These are phyloP conservation scores for Phytophthora vignae DNA, from an alignment of 352 stramenopile species.

Conservation along the genomic window DNA sequence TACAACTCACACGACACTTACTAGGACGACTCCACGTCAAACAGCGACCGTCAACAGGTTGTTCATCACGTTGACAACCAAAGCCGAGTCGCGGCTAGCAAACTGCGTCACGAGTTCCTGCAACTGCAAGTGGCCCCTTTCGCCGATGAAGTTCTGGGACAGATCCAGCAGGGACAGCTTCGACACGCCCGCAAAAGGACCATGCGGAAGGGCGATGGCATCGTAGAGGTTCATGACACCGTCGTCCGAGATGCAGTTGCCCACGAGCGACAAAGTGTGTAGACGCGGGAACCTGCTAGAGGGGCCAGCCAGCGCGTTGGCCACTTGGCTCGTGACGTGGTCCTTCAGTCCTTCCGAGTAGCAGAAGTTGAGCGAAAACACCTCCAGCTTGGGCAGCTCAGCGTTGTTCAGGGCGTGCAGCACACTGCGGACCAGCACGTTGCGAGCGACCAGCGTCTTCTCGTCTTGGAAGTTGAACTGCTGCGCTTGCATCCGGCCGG, in stretches of 20 bases:
- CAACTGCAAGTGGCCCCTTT: constrained; percentile 54
- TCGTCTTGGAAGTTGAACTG: constrained; percentile 63
- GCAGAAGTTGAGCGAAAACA: constrained; percentile 50
- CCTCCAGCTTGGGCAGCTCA: constrained; percentile 38
- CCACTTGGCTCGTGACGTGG: constrained; percentile 54
- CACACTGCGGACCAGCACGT: constrained; percentile 49
- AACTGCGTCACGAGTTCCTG: constrained; percentile 44
- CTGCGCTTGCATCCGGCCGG: constrained; percentile 37
- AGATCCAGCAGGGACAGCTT: constrained; percentile 38
- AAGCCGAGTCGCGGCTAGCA: constrained; percentile 18
- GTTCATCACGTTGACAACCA: constrained; percentile 45
- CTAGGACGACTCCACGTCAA: not conserved
- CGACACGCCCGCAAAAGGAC: not conserved
- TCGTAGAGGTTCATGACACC: constrained; percentile 48
- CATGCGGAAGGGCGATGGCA: constrained; percentile 30
- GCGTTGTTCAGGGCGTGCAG: constrained; percentile 37
- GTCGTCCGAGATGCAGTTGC: constrained; percentile 70
- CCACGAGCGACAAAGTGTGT: constrained; percentile 45
- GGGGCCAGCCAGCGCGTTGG: constrained; percentile 35
- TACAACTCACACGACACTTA: constrained; percentile 1
- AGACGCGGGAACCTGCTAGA: constrained; percentile 43
- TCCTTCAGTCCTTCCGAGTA: constrained; percentile 63
- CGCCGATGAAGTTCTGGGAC: constrained; percentile 68
- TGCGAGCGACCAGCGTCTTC: constrained; percentile 39
- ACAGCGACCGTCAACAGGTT: constrained; percentile 38